Evolutionary conservation across 1,139 yeast genomes (phyloP), one percentile per base, ranked within the genome.

Genomic region (Hansenula sp.): DNA sequence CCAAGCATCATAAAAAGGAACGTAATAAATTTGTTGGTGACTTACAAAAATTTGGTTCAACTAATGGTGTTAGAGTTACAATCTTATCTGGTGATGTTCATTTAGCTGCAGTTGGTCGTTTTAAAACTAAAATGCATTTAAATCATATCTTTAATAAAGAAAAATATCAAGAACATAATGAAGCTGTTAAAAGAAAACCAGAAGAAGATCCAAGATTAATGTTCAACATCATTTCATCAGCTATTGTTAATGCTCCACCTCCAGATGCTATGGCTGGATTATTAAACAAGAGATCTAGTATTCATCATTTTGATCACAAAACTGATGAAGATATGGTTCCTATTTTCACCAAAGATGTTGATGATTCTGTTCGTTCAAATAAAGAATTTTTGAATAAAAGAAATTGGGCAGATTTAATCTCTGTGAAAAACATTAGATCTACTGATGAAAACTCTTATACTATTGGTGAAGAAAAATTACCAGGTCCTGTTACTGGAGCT

Each of bases 31-130:
- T 88, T 38, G 64, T 86, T 35, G 68, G 69, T 39, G 65, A 68
- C 40, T 65, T 87, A 38, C 77, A 78, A 48, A 75, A 74, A 37
- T 77, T 85, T 53, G 88, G 92, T 4, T 75, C 84, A 29, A 52
- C 64, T 24, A 62, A 74, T 49, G 81, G 82, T 4, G 78, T 85
- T 7, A 72, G 98, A 52, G 65, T 90, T 41, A 88, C 97, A 7
- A 82, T 90, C 45, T 68, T 90, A 33, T 79, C 90, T 10, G 98
- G 98, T 19, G 98, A 90, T 59, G 97, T 92, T 36, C 98, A 92
- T 63, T 71, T 90, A 54, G 82, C 92, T 43, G 85, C 90, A 42
- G 65, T 89, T 47, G 95, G 96, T 14, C 71, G 96, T 52, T 74
- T 90, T 61, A 75, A 77, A 55, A 69, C 89, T 16, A 78, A 76